Evolutionary conservation across 371 early-diverging fungal species (phyloP).

Genomic region (Umbelopsis sp.): DNA sequence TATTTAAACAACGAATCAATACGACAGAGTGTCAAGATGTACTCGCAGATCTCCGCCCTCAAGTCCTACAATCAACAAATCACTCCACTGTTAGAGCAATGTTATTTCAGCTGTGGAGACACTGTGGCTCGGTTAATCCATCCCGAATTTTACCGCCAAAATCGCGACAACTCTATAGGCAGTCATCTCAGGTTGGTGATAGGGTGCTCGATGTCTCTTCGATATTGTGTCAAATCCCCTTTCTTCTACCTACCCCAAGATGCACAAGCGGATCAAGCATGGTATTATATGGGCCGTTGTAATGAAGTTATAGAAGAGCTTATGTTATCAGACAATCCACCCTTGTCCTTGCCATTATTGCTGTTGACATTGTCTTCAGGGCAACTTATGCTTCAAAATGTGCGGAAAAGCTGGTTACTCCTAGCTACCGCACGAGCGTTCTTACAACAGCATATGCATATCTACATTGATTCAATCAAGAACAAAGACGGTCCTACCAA

Average conservation of each 20-base stretch:
- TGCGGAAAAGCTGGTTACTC: neutral
- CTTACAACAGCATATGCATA: neutral
- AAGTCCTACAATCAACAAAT: neutral
- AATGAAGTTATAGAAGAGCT: neutral
- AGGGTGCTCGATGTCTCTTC: neutral
- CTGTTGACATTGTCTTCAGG: neutral
- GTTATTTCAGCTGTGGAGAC: neutral
- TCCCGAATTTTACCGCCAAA: neutral
- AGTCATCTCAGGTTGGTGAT: neutral
- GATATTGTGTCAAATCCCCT: neutral
- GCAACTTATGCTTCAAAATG: neutral
- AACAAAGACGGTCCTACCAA: neutral
- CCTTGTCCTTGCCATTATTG: neutral
- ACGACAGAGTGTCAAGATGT: neutral
- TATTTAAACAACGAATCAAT: neutral
- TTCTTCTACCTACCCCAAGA: neutral
- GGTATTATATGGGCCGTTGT: neutral
- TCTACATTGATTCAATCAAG: neutral
- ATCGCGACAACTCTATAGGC: neutral
- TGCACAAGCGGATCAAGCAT: neutral
- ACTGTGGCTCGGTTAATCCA: neutral
- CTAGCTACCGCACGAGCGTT: neutral
- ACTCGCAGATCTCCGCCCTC: neutral
- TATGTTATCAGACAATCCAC: neutral
- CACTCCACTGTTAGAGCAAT: neutral